phyloP scores from a whole-genome alignment of 306 rosid genomes.

The Lathyrus sativus region DNA sequence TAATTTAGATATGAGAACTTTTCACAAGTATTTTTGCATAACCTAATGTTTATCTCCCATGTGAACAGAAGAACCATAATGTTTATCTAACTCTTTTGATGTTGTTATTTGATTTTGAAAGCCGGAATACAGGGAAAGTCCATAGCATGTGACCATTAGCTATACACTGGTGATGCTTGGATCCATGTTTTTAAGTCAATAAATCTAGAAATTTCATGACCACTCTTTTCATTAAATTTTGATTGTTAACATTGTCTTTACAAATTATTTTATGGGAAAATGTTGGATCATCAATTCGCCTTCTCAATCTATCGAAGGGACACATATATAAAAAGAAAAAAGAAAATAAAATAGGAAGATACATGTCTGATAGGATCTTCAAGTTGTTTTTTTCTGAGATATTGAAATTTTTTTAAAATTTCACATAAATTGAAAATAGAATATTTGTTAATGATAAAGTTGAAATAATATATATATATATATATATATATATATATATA shows the following conservation, averaged over 20 bases:
- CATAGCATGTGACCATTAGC: background rate
- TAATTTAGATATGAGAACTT: constrained; percentile 12
- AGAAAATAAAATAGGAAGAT: background rate
- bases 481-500: no score
- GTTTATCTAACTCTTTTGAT: background rate
- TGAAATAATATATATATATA: no score
- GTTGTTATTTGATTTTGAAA: background rate
- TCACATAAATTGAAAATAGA: no score
- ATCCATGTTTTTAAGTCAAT: constrained; percentile 14
- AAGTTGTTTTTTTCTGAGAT: no score
- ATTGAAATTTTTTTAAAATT: no score
- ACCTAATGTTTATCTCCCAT: background rate
- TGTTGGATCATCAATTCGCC: constrained; percentile 12
- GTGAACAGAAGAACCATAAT: constrained; percentile 8
- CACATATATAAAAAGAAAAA: background rate
- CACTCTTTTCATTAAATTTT: constrained; percentile 21
- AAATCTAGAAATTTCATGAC: background rate
- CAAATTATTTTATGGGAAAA: constrained; percentile 9
- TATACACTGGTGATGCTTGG: background rate
- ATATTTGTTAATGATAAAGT: no score
- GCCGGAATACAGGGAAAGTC: background rate
- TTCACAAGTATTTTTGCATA: constrained; percentile 23
- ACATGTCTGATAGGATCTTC: no score
- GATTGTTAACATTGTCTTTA: constrained; percentile 37
- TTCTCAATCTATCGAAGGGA: background rate